phyloP scores from a whole-genome alignment of 352 stramenopile genomes.

The Hyaloperonospora brassicae region DNA sequence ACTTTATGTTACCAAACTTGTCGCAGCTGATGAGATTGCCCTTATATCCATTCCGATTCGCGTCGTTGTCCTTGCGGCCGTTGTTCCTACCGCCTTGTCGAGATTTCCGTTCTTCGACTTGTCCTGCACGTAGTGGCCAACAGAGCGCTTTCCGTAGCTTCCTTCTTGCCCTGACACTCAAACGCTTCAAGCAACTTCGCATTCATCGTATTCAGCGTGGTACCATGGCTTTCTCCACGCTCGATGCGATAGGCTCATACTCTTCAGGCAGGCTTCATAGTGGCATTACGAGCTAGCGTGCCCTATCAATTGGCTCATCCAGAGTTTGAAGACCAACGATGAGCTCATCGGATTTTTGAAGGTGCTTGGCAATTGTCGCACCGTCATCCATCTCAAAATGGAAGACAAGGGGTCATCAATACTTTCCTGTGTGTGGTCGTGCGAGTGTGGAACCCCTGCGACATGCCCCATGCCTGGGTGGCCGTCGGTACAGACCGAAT shows the following conservation, averaged over 20 bases:
- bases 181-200: conserved; percentile 20
- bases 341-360: conserved; percentile 22
- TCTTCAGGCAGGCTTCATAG: conserved; percentile 20
- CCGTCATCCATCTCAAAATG: conserved; percentile 1
- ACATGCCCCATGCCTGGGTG: neutral
- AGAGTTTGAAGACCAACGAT: conserved; percentile 20
- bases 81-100: too few species aligned
- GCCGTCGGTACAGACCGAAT: neutral
- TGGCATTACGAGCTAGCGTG: conserved; percentile 20
- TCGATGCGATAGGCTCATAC: conserved; percentile 16
- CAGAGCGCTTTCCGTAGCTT: neutral
- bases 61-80: too few species aligned
- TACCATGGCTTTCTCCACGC: conserved; percentile 13
- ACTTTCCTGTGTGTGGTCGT: neutral
- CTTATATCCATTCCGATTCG: too few species aligned
- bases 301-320: conserved; percentile 15
- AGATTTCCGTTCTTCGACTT: too few species aligned
- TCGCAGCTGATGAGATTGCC: too few species aligned
- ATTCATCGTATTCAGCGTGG: conserved; percentile 15
- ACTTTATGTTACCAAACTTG: too few species aligned
- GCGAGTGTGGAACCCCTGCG: neutral
- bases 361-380: neutral
- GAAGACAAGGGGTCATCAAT: neutral
- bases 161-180: conserved; percentile 13
- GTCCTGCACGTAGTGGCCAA: too few species aligned